Percentiles rank a stretch among this genome's conserved stretches.
Evolutionary conservation across 805 yeast species (phyloP).

Genomic region (Nakazawaea siamensis): DNA sequence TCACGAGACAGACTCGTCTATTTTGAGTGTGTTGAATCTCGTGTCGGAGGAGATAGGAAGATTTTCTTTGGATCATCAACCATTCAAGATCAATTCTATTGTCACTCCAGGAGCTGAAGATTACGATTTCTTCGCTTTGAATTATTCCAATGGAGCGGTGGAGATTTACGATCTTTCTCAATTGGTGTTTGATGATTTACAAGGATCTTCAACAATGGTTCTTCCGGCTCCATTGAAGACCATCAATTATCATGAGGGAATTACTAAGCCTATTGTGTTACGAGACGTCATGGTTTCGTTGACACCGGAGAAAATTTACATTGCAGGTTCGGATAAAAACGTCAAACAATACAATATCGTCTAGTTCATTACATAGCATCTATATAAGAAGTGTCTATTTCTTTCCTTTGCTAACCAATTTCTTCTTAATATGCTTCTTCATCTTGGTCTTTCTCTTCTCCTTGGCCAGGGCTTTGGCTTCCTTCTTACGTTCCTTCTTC

Average conservation of each 20-base stretch:
- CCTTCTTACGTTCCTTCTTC: slow-evolving; percentile 67
- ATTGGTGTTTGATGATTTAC: too few relatives aligned
- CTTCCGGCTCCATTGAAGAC: too few relatives aligned
- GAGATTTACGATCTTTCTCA: slow-evolving; percentile 2
- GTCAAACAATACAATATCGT: too few relatives aligned
- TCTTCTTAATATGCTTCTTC: slow-evolving; percentile 78
- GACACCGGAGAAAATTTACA: neutral
- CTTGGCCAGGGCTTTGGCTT: slow-evolving; percentile 66
- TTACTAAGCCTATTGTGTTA: too few relatives aligned
- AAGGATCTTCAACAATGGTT: too few relatives aligned
- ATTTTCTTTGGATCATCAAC: neutral
- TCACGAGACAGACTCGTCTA: slow-evolving; percentile 1
- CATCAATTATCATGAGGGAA: too few relatives aligned
- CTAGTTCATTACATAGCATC: too few relatives aligned
- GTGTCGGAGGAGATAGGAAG: slow-evolving; percentile 1
- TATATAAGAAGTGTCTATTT: slow-evolving; percentile 18
- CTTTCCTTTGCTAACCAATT: slow-evolving; percentile 47
- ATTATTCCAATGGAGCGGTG: slow-evolving; percentile 5
- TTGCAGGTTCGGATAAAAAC: slow-evolving; percentile 1
- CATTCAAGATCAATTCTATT: slow-evolving; percentile 1
- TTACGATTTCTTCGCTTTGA: slow-evolving; percentile 2
- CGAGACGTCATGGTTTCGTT: neutral
- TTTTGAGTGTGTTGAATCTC: slow-evolving; percentile 1
- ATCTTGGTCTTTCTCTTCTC: slow-evolving; percentile 77
- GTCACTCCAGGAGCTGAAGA: too few relatives aligned